These are phyloP conservation scores for Macrolepiota dolichaula DNA, from an alignment of 768 basidiomycete genomes.

Conservation along the genomic window DNA sequence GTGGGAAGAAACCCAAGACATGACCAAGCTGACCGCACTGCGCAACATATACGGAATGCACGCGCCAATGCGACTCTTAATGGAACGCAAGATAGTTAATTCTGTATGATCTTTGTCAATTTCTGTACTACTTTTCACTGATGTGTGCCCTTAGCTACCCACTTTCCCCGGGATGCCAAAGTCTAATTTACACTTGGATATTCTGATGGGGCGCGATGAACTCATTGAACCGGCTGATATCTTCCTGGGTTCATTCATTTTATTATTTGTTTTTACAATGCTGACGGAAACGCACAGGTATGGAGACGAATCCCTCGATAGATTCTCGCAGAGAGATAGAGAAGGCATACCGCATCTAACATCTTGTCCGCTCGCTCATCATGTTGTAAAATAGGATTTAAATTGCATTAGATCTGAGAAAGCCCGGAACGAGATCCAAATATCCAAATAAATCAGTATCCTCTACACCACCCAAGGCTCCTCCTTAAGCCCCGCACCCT, in stretches of 20 bases:
- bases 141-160: conserved; percentile 42
- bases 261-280: neutral
- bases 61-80: conserved; percentile 83
- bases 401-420: conserved; percentile 8
- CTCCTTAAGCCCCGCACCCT: conserved; percentile 25
- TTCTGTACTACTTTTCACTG: neutral
- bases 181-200: conserved; percentile 86
- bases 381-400: neutral
- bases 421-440: neutral
- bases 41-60: conserved; percentile 85
- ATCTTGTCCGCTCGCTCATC: neutral
- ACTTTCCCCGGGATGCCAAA: conserved; percentile 62
- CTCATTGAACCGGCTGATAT: conserved; percentile 74
- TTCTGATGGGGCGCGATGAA: conserved; percentile 92
- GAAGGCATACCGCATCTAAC: conserved; percentile 49
- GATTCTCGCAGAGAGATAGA: conserved; percentile 70
- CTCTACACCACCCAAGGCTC: conserved; percentile 19
- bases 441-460: neutral
- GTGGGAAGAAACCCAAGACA: conserved; percentile 96
- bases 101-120: conserved; percentile 44
- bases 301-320: conserved; percentile 44
- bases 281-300: conserved; percentile 36
- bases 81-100: conserved; percentile 89
- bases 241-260: conserved; percentile 58
- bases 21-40: conserved; percentile 78